Conservation (phyloP, 106 monocot species). For the Platanthera guangdongensis region DNA sequence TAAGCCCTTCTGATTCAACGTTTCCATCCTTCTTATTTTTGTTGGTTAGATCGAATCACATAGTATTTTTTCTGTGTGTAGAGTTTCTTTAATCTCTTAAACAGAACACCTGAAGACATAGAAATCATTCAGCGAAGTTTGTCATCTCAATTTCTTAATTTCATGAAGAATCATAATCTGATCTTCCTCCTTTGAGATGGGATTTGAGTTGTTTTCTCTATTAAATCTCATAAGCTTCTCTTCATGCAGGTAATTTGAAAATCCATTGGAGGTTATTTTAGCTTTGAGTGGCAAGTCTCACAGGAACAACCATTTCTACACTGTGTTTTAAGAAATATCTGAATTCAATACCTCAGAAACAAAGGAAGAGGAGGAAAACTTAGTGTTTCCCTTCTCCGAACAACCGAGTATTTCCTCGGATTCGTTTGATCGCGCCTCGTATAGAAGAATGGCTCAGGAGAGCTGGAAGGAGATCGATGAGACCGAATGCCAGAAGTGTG, state of each 20-base stretch:
- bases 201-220: neutral
- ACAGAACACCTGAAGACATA: too few species aligned
- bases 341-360: neutral
- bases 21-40: too few species aligned
- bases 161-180: too few species aligned
- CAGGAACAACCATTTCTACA: neutral
- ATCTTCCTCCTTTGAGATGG: neutral
- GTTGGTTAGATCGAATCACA: too few species aligned
- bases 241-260: neutral
- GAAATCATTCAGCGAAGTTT: too few species aligned
- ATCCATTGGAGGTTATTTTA: neutral
- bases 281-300: neutral
- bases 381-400: neutral
- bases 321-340: too few species aligned
- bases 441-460: neutral
- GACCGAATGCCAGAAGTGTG: constrained; percentile 8
- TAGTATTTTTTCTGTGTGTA: too few species aligned
- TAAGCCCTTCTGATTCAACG: too few species aligned
- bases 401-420: too few species aligned
- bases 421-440: neutral
- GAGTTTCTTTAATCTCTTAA: too few species aligned
- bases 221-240: neutral
- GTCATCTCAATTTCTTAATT: too few species aligned
- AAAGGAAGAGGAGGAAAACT: neutral
- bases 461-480: constrained; percentile 8